phyloP scores from a whole-genome alignment of 345 rosid genomes.

The Eucalyptus marginata region DNA sequence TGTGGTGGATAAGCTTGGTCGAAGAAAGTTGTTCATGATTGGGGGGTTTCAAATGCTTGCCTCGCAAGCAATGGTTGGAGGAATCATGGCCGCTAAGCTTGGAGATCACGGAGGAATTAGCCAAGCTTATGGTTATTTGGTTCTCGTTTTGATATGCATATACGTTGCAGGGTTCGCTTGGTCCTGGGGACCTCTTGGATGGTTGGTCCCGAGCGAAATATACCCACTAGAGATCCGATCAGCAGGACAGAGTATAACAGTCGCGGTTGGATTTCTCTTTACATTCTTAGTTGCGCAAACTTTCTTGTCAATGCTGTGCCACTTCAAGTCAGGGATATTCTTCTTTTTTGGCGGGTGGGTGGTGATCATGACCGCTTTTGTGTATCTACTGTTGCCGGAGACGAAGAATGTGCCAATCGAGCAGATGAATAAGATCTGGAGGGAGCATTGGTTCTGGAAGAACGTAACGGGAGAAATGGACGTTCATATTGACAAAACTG shows the following conservation, averaged over 20 bases:
- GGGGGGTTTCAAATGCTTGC: slow-evolving; percentile 60
- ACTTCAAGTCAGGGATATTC: slow-evolving; percentile 31
- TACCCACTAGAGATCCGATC: slow-evolving; percentile 33
- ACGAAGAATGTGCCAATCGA: slow-evolving; percentile 35
- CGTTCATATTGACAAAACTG: neutral
- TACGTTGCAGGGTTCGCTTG: slow-evolving; percentile 29
- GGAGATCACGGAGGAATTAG: slow-evolving; percentile 41
- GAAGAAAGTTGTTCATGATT: slow-evolving; percentile 29
- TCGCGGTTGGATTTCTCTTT: slow-evolving; percentile 25
- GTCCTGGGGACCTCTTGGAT: slow-evolving; percentile 55
- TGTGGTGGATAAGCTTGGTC: slow-evolving; percentile 46
- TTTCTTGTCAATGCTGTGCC: slow-evolving; percentile 27
- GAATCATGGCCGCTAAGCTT: slow-evolving; percentile 18
- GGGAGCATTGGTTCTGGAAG: slow-evolving; percentile 34
- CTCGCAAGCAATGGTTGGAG: slow-evolving; percentile 42
- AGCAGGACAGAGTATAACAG: slow-evolving; percentile 32
- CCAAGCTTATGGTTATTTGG: slow-evolving; percentile 13
- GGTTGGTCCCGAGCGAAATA: slow-evolving; percentile 42
- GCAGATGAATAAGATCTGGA: slow-evolving; percentile 33
- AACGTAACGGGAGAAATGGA: neutral
- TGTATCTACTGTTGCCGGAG: slow-evolving; percentile 26
- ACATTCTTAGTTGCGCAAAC: slow-evolving; percentile 32
- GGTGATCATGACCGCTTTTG: slow-evolving; percentile 25
- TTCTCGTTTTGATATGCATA: slow-evolving; percentile 16
- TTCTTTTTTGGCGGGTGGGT: slow-evolving; percentile 44